These are phyloP conservation scores for Mycena galopus DNA, from an alignment of 768 basidiomycete genomes.

Conservation along the genomic window DNA sequence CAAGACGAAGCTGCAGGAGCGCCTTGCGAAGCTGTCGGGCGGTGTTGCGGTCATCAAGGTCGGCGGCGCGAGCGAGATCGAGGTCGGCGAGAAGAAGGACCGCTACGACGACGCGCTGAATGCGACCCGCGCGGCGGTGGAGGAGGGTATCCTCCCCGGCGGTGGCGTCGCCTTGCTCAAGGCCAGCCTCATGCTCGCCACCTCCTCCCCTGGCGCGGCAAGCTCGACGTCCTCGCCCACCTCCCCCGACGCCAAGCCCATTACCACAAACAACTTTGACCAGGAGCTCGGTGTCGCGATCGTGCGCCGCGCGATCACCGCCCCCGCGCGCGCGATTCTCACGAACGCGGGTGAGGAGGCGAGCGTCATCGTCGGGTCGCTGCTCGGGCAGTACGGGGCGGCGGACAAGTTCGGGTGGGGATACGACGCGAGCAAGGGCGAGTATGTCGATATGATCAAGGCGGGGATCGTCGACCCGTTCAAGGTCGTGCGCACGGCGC, in stretches of 20 bases:
- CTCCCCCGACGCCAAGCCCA: slow-evolving; percentile 70
- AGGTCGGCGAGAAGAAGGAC: slow-evolving; percentile 99
- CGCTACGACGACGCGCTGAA: slow-evolving; percentile 97
- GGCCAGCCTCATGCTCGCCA: slow-evolving; percentile 79
- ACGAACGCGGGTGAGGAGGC: slow-evolving; percentile 96
- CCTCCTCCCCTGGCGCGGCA: slow-evolving; percentile 61
- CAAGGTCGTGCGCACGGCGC: slow-evolving; percentile 94
- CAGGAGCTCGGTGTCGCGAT: slow-evolving; percentile 96
- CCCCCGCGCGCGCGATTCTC: slow-evolving; percentile 90
- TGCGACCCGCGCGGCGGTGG: slow-evolving; percentile 98
- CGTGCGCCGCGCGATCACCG: slow-evolving; percentile 86
- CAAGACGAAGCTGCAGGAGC: slow-evolving; percentile 94
- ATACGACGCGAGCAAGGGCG: slow-evolving; percentile 92
- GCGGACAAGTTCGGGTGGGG: slow-evolving; percentile 88
- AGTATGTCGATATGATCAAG: slow-evolving; percentile 96
- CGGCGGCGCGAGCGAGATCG: slow-evolving; percentile 93
- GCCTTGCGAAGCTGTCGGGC: slow-evolving; percentile 94
- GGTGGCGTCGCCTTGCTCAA: slow-evolving; percentile 95
- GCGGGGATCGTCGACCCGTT: slow-evolving; percentile 95
- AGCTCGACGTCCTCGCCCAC: slow-evolving; percentile 64
- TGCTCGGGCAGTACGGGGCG: slow-evolving; percentile 75
- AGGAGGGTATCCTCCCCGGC: slow-evolving; percentile 98
- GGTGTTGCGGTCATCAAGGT: slow-evolving; percentile 99
- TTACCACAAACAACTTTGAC: slow-evolving; percentile 93
- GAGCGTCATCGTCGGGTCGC: slow-evolving; percentile 90